Percentiles rank a stretch among this genome's conserved stretches.
These are phyloP conservation scores for Phytopythium kandeliae DNA, from an alignment of 352 stramenopile genomes.

Conservation along the genomic window DNA sequence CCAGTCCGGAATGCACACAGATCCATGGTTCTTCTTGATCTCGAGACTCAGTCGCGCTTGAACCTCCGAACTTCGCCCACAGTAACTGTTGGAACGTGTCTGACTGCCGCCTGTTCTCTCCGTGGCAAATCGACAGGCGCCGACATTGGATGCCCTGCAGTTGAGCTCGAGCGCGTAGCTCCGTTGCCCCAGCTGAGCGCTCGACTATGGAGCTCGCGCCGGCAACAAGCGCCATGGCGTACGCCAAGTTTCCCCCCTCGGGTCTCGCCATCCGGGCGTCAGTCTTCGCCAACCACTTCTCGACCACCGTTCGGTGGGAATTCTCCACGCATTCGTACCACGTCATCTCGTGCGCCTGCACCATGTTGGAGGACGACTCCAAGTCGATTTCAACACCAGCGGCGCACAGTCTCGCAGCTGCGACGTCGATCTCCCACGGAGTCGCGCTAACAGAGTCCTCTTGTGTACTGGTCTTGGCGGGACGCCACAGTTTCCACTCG, in stretches of 20 bases:
- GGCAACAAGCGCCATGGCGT: constrained; percentile 23
- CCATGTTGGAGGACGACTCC: constrained; percentile 17
- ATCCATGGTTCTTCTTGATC: constrained; percentile 33
- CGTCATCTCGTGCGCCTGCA: constrained; percentile 55
- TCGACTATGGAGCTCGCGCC: constrained; percentile 14
- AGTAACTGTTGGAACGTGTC: constrained; percentile 18
- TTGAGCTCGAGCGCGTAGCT: constrained; percentile 18
- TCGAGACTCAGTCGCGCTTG: constrained; percentile 7
- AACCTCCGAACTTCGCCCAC: constrained; percentile 44
- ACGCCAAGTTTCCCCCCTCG: constrained; percentile 14
- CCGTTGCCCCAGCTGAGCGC: constrained; percentile 8
- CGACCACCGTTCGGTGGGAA: constrained; percentile 40
- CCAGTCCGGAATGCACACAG: constrained; percentile 11
- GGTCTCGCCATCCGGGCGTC: constrained; percentile 12
- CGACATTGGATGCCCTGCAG: constrained; percentile 32
- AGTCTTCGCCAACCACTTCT: constrained; percentile 68
- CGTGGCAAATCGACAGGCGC: constrained; percentile 37
- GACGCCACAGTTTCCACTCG: background rate
- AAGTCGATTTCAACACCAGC: constrained; percentile 28
- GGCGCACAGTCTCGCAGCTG: constrained; percentile 27
- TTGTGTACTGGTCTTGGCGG: background rate
- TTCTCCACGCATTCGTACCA: constrained; percentile 54
- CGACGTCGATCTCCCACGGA: constrained; percentile 24
- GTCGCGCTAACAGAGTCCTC: background rate
- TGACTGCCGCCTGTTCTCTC: constrained; percentile 12